These are phyloP conservation scores for Ceratorhiza oryzae-sativae DNA, from an alignment of 1,284 basidiomycete species.

Conservation along the genomic window DNA sequence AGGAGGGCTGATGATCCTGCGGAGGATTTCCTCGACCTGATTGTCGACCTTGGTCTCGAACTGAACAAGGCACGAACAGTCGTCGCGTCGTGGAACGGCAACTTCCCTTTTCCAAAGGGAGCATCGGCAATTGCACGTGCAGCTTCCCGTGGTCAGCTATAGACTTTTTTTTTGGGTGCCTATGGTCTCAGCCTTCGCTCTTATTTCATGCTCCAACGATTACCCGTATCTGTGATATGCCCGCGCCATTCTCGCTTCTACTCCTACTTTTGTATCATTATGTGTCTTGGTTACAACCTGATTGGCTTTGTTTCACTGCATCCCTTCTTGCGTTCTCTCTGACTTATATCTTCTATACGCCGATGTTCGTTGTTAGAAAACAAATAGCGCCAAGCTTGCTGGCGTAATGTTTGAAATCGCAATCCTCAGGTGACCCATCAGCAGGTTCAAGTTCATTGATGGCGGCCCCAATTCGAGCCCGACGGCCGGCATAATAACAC, in stretches of 20 bases:
- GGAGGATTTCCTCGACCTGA: conserved; percentile 31
- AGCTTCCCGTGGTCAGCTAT: conserved; percentile 15
- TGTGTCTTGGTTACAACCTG: conserved; percentile 8
- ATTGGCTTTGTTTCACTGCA: not conserved
- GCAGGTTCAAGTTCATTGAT: conserved; percentile 6
- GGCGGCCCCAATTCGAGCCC: not conserved
- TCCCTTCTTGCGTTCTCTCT: conserved; percentile 16
- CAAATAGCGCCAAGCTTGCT: not conserved
- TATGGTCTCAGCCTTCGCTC: not conserved
- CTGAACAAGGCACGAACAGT: conserved; percentile 20
- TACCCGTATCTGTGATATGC: conserved; percentile 17
- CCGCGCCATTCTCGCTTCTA: not conserved
- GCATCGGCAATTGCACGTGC: conserved; percentile 19
- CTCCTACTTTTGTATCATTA: conserved; percentile 38
- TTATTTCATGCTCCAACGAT: conserved; percentile 13
- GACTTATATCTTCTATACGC: conserved; percentile 20
- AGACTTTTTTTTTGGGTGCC: conserved; percentile 6
- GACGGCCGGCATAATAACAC: conserved; percentile 3
- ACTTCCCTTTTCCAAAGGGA: conserved; percentile 31
- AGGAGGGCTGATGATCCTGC: conserved; percentile 21
- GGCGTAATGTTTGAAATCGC: conserved; percentile 7
- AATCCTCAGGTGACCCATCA: conserved; percentile 14
- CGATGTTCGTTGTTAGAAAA: conserved; percentile 7
- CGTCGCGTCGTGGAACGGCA: conserved; percentile 29
- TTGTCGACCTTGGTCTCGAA: conserved; percentile 30